Base-by-base conservation (phyloP, 257 asterid species). In the Gentiana straminea region DNA sequence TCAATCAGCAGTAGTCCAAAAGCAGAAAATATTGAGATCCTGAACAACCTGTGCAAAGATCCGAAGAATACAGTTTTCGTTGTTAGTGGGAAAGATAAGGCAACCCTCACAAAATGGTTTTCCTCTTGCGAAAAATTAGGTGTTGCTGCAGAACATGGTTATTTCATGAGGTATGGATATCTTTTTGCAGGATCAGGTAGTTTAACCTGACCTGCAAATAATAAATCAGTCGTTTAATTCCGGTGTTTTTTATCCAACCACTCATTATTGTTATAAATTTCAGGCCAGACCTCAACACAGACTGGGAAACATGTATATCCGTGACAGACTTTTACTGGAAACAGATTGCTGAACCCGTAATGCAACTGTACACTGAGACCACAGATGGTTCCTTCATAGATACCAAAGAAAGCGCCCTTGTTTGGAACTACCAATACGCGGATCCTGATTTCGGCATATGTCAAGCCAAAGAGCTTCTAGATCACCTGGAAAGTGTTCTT, bases 311-410 rank as follows among this genome's bases (percentile, higher is more conserved):
- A 2, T 81, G 84, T 71, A 55, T 86, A 55, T 62, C 86, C 1
- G 80, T 62, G 13, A 79, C 75, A 57, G 96, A 86, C 73, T 84
- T 84, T 63, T 77, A 68, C 75, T 86, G 96, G 96, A 86, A 84
- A 62, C 94, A 83, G 71, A 81, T 86, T 38, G 94, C 86, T n/a
- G 94, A 86, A 55, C 94, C 95, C 6, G 88, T 86, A 37, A 86
- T 86, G 95, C 76, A 73, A 62, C 72, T 83, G 39, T 86, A 86
- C 63, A 79, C 91, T 1, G 95, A 86, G 73, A 83, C 95, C 46
- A 83, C 95, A 1, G 94, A 86, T 41, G 95, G 95, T 59, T 86
- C 95, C 38, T 83, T 78, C 77, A 86, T 86, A 62, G 95, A 86
- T 58, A 51, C 77, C 51, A 81, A 71, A 69, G 88, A 81, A 73